These are phyloP conservation scores for Boletus barrowsii DNA, from an alignment of 768 basidiomycete genomes.

Conservation along the genomic window DNA sequence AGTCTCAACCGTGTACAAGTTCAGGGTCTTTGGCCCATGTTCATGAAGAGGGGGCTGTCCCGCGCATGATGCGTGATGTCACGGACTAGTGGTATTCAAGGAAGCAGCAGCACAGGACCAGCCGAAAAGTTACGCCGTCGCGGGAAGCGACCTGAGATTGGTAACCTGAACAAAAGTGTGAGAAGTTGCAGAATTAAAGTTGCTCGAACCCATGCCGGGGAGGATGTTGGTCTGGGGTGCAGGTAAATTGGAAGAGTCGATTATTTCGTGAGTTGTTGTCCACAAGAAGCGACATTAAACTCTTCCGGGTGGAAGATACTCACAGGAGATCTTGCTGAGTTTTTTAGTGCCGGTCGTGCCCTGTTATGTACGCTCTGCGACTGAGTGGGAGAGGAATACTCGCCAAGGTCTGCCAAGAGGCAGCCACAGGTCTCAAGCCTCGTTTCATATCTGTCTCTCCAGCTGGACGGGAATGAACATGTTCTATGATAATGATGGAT, in stretches of 20 bases:
- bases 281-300: conserved; percentile 13
- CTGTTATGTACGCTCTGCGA: conserved; percentile 7
- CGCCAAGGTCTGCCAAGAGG: conserved; percentile 1
- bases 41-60: conserved; percentile 2
- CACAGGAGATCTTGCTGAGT: conserved; percentile 10
- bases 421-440: conserved; percentile 1
- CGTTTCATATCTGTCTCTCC: not conserved
- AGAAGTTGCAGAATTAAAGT: conserved; percentile 4
- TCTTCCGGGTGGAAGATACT: conserved; percentile 12
- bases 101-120: not conserved
- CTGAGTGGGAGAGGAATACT: conserved; percentile 6
- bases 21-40: not conserved
- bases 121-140: not conserved
- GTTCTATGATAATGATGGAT: not conserved
- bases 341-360: conserved; percentile 6
- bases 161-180: conserved; percentile 20
- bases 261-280: conserved; percentile 4
- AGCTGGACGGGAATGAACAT: not conserved
- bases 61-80: conserved; percentile 3
- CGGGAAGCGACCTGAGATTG: conserved; percentile 8
- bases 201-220: not conserved
- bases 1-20: not conserved
- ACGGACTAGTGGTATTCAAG: not conserved
- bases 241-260: conserved; percentile 7
- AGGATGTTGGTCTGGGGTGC: not conserved